Evolutionary conservation across 805 yeast genomes (phyloP), one percentile per base, ranked within the genome.

Genomic region (Metschnikowia anglica): DNA sequence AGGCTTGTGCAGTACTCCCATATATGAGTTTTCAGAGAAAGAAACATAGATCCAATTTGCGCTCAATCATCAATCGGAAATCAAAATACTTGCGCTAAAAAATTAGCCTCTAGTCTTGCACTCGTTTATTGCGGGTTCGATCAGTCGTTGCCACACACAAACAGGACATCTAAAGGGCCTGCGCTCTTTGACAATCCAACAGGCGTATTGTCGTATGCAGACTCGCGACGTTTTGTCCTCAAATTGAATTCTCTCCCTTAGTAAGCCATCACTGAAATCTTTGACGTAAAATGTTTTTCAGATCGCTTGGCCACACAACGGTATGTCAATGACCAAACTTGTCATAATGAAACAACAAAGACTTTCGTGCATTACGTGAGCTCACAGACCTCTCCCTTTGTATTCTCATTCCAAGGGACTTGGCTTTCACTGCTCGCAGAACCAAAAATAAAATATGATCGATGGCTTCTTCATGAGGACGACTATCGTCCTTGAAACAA

Each of bases 221-320:
- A 25, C 30, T 34, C 38, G 38, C 38, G 38, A 16, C 20, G 19
- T 6, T 34, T 24, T 23, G 16, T 31, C 31, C 25, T 37, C 47
- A 37, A 44, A 26, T 35, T 34, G 35, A 23, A 36, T 26, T 12
- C 26, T 37, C 35, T 6, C 35, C 40, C 31, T 44, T 39, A 44
- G 41, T 44, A 39, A 44, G 43, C 47, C 10, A 9, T n/a, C 29
- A 4, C 36, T 21, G 4, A 25, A 30, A 45, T 43, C n/a, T 13
- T 12, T 31, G 20, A 36, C 44, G 19, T 39, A 47, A 37, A 23
- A 51, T 26, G 43, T 47, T 29, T 33, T 53, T 33, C 38, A 47
- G 30, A 44, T 34, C 25, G 21, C 44, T 24, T 15, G 26, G 33
- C 12, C 31, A 32, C 5, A 12, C 29, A 13, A 26, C 37, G n/a